Percentiles rank a stretch among this genome's conserved stretches.
Evolutionary conservation across 2,329 filamentous ascomycete genomes (phyloP).

Genomic region (Sporothrix variecibatus): DNA sequence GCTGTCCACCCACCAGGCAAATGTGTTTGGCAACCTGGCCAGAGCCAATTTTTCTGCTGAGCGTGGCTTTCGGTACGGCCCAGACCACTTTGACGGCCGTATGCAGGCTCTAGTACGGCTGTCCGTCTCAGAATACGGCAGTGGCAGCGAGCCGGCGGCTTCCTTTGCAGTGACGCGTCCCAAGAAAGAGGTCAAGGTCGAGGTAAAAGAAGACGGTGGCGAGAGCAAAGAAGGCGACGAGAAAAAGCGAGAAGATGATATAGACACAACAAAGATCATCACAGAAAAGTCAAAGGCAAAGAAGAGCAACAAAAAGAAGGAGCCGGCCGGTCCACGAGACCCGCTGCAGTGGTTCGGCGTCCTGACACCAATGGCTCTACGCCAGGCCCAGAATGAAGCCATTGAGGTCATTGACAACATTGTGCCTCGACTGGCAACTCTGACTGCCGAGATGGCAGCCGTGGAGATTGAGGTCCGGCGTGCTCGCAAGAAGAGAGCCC

Average conservation of each 20-base stretch:
- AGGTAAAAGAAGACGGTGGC: not conserved
- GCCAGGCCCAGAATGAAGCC: slow-evolving; percentile 62
- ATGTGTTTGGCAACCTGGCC: slow-evolving; percentile 63
- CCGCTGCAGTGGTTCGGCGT: slow-evolving; percentile 63
- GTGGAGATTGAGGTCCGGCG: slow-evolving; percentile 70
- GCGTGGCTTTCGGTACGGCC: slow-evolving; percentile 64
- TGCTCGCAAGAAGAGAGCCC: slow-evolving; percentile 56
- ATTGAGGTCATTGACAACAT: slow-evolving; percentile 57
- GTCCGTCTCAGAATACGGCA: slow-evolving; percentile 31
- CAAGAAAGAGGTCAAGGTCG: not conserved
- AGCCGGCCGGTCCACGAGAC: slow-evolving; percentile 40
- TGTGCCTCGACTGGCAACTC: slow-evolving; percentile 57
- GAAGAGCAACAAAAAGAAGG: slow-evolving; percentile 24
- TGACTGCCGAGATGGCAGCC: slow-evolving; percentile 62
- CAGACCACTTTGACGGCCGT: slow-evolving; percentile 70
- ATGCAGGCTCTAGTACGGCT: slow-evolving; percentile 64
- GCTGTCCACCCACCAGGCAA: slow-evolving; percentile 56
- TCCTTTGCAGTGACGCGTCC: slow-evolving; percentile 27
- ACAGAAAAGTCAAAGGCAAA: slow-evolving; percentile 5
- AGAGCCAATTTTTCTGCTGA: slow-evolving; percentile 74
- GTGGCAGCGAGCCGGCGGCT: not conserved
- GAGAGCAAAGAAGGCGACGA: slow-evolving; percentile 9
- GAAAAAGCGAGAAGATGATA: slow-evolving; percentile 22
- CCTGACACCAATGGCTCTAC: slow-evolving; percentile 54
- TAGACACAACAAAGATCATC: not conserved